Conservation (phyloP, 768 basidiomycete species). For the Mycena albidolilacea region DNA sequence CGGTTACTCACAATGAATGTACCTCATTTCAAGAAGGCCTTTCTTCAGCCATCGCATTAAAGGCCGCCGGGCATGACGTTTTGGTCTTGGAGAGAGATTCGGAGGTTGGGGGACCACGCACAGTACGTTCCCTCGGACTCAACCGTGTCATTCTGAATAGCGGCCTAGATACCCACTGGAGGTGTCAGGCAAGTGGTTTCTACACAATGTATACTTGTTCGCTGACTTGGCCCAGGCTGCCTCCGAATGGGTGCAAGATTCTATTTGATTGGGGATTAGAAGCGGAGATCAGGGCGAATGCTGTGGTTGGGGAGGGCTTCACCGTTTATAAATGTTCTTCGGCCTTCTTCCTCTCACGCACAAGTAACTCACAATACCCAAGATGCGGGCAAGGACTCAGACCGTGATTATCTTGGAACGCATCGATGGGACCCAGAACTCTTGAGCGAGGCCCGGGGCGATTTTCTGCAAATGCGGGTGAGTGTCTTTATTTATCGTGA, state of each 20-base stretch:
- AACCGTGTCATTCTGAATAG: neutral
- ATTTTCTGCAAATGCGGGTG: constrained; percentile 34
- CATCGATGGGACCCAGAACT: constrained; percentile 32
- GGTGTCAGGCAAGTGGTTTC: constrained; percentile 15
- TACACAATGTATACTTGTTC: neutral
- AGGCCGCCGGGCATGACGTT: constrained; percentile 24
- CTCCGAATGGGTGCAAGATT: constrained; percentile 38
- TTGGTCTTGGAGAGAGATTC: constrained; percentile 26
- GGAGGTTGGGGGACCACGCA: constrained; percentile 23
- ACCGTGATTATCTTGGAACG: constrained; percentile 27
- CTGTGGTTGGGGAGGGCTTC: constrained; percentile 30
- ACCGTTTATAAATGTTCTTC: constrained; percentile 28
- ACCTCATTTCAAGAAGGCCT: constrained; percentile 10
- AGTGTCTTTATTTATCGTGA: neutral
- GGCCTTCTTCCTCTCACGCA: neutral
- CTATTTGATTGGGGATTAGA: constrained; percentile 39
- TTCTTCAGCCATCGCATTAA: constrained; percentile 33
- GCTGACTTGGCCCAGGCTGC: constrained; percentile 5
- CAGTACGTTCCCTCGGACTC: constrained; percentile 8
- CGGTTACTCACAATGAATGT: too few relatives aligned
- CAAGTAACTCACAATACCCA: neutral
- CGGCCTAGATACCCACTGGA: constrained; percentile 17
- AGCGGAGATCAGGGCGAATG: constrained; percentile 16
- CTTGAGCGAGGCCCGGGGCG: constrained; percentile 29
- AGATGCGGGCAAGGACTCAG: constrained; percentile 3